These are phyloP conservation scores for Vaccinium macrocarpon DNA, from an alignment of 148 eudicot species.

Conservation along the genomic window DNA sequence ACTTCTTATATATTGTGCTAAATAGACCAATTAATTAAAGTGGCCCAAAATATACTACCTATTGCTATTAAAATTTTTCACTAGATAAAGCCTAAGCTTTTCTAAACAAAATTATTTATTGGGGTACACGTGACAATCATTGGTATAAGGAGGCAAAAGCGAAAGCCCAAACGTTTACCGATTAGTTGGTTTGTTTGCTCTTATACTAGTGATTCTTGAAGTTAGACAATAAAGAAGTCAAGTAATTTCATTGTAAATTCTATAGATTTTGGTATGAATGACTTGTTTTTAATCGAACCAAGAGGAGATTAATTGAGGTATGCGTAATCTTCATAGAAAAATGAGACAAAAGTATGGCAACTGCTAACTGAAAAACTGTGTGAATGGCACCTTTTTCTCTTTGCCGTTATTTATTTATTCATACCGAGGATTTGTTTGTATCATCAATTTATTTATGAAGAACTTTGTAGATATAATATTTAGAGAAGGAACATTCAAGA, in stretches of 20 bases:
- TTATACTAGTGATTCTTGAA: too few relatives aligned
- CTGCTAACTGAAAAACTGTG: neutral
- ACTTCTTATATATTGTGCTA: too few relatives aligned
- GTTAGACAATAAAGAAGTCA: too few relatives aligned
- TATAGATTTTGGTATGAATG: too few relatives aligned
- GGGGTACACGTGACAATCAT: neutral
- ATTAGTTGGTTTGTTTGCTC: too few relatives aligned
- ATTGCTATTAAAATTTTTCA: neutral
- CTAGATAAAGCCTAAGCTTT: neutral
- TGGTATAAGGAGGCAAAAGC: neutral
- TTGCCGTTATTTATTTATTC: neutral
- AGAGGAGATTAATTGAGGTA: too few relatives aligned
- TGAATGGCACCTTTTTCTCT: neutral
- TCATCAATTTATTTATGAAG: neutral
- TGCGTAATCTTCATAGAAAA: too few relatives aligned
- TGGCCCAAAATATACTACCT: neutral
- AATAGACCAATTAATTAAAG: neutral
- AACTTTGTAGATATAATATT: neutral
- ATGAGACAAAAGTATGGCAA: neutral
- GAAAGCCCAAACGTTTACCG: too few relatives aligned
- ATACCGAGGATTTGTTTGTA: neutral
- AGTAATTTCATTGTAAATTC: too few relatives aligned
- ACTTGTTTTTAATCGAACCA: too few relatives aligned
- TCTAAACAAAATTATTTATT: neutral
- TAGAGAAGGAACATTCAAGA: neutral